Evolutionary conservation across 495 filamentous ascomycete species (phyloP).

Genomic region (Emericellopsis terricola): DNA sequence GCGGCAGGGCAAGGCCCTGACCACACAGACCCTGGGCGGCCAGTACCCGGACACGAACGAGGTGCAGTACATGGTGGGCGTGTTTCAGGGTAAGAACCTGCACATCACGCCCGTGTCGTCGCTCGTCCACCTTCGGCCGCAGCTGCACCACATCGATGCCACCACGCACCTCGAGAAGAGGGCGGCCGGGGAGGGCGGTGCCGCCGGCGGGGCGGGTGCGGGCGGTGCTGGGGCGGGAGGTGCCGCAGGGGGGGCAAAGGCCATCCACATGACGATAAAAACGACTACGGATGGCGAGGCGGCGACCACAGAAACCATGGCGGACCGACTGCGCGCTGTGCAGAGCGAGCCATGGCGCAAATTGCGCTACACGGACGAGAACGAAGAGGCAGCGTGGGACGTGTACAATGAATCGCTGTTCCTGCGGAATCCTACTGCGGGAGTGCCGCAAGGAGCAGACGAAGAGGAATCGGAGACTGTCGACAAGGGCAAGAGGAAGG

Average conservation of each 20-base stretch:
- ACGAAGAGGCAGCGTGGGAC: conserved; percentile 22
- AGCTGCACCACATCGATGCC: conserved; percentile 29
- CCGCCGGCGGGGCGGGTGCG: conserved; percentile 7
- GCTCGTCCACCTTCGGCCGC: conserved; percentile 25
- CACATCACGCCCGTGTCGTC: conserved; percentile 27
- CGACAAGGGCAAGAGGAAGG: not conserved
- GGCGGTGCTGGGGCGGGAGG: conserved; percentile 4
- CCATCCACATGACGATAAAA: conserved; percentile 35
- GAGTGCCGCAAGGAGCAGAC: not conserved
- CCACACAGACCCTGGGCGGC: conserved; percentile 25
- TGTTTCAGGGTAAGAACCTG: conserved; percentile 28
- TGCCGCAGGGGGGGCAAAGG: conserved; percentile 17
- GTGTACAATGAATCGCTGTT: conserved; percentile 23
- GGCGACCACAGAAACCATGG: conserved; percentile 25
- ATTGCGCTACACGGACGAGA: conserved; percentile 25
- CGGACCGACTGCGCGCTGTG: conserved; percentile 24
- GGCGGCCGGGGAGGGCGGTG: conserved; percentile 19
- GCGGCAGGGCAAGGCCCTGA: conserved; percentile 22
- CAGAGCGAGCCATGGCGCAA: conserved; percentile 23
- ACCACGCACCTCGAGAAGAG: conserved; percentile 23
- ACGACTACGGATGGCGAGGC: conserved; percentile 21
- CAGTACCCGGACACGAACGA: conserved; percentile 16
- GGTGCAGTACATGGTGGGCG: conserved; percentile 27
- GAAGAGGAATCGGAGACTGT: not conserved
- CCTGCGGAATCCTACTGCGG: conserved; percentile 9